Evolutionary conservation across 805 yeast species (phyloP), one percentile per base, ranked within the genome.

Genomic region (Blastobotrys peoriensis): DNA sequence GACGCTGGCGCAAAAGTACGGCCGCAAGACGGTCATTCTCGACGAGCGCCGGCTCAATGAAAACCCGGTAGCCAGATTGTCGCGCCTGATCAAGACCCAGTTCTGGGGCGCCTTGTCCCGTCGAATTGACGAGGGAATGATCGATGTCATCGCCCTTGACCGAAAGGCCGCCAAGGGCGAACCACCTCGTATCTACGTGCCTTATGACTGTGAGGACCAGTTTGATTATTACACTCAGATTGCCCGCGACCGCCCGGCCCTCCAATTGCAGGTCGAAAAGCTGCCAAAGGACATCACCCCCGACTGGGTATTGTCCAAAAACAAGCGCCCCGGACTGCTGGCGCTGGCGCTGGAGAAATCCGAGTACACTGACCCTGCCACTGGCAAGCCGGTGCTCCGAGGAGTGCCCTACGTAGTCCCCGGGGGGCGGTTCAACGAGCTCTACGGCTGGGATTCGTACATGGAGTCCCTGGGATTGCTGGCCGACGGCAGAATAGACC

Each of bases 401-500:
- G 46, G 46, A 10, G 79, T 75, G 57, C 96, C 95, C 0, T 91
- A 91, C 63, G 84, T 86, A 15, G 98, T 91, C 19, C 98, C 98
- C 1, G 98, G 98, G 15, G 98, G 98, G 18, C 71, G 98, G 51
- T 91, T 91, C 66, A 93, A 93, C 66, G 98, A 91, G 66, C 74
- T 88, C 47, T 91, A 93, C 59, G 98, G 98, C 13, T 91, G 98
- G 98, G 98, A 91, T 63, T 87, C 96, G 2, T 91, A 93, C 60
- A 85, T 93, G 83, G 88, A 83, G 60, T 77, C 93, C 0, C 64
- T 88, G 19, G 98, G 98, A 1, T 70, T 93, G 35, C 62, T 93
- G 20, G 73, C 76, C 21, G 83, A 84, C 57, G 76, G 74, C 34
- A 72, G 78, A 41, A 63, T 79, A 17, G 84, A 81, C 34, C 71